Base-by-base conservation (phyloP, 176 grass and related monocot genomes). In the Aegilops longissima region DNA sequence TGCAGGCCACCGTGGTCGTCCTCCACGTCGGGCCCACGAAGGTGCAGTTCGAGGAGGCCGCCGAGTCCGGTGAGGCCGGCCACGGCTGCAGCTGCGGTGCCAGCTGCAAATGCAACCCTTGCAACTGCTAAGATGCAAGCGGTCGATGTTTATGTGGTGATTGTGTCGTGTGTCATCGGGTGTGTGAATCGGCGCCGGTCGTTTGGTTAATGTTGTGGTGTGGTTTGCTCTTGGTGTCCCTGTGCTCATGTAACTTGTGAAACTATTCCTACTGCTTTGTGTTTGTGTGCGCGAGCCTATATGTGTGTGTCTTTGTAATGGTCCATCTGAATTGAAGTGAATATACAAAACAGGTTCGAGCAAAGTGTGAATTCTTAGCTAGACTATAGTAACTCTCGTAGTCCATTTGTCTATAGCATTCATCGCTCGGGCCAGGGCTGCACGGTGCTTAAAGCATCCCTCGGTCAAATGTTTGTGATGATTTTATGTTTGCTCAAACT, bases 61-160 rank as follows among this genome's bases (percentile, higher is more conserved):
- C 47, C 0, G 88, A 87, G 73, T 83, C 80, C 12, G 66, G 79
- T 17, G 40, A 88, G 68, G 38, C 75, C n/a, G 47, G 34, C 85
- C 80, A 82, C 7, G 54, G 51, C 47, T 93, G 88, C 92, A 80
- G 25, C 27, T 93, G 92, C 62, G 86, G 86, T 9, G 12, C 40
- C 64, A 70, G 1, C 82, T 93, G 92, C 86, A 83, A 23, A n/a
- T 93, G 91, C 64, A 16, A 82, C 77, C 88, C 81, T 25, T 93
- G 91, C 72, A 87, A 61, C 66, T 93, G 91, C 78, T 87, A 77
- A 85, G 20, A 3, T 76, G 44, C 14, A 52, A 18, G 47, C 45
- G 4, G 1, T 16, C 0, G 8, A 54, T 76, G 47, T 27, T 8
- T 8, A 0, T 76, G 25, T 6, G 45, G 45, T 76, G 1, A 76